Evolutionary conservation across 2,329 filamentous ascomycete genomes (phyloP).

Genomic region (Hypoxylon sp.): DNA sequence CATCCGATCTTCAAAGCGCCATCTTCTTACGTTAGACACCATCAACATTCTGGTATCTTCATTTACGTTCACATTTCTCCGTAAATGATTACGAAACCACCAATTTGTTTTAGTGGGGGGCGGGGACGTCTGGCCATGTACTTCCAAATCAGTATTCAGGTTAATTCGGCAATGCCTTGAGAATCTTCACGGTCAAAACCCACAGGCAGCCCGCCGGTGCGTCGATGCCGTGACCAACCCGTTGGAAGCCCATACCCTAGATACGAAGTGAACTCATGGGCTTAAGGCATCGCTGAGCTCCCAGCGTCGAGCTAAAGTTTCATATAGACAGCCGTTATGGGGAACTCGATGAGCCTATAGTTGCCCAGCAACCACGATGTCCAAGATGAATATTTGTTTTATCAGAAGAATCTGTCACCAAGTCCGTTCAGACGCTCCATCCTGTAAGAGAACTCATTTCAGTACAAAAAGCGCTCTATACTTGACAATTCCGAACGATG

Average conservation of each 20-base stretch:
- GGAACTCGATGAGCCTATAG: background rate
- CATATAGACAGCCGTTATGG: background rate
- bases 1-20: background rate
- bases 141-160: no score
- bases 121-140: no score
- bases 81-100: no score
- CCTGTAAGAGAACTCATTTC: constrained; percentile 2
- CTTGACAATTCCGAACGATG: constrained; percentile 21
- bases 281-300: background rate
- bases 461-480: constrained; percentile 16
- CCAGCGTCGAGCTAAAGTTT: background rate
- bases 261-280: background rate
- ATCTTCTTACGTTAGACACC: background rate
- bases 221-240: no score
- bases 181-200: background rate
- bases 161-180: no score
- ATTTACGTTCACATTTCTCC: no score
- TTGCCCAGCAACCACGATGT: background rate
- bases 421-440: constrained; percentile 10
- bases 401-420: background rate
- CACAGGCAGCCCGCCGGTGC: background rate
- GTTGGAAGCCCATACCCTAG: no score
- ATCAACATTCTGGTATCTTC: background rate
- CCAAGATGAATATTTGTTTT: background rate
- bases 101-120: no score